A percentile compares a stretch with the other conserved stretches of the same genome.
phyloP scores from a whole-genome alignment of 495 filamentous ascomycete species.

The Penicillium tannophilum region DNA sequence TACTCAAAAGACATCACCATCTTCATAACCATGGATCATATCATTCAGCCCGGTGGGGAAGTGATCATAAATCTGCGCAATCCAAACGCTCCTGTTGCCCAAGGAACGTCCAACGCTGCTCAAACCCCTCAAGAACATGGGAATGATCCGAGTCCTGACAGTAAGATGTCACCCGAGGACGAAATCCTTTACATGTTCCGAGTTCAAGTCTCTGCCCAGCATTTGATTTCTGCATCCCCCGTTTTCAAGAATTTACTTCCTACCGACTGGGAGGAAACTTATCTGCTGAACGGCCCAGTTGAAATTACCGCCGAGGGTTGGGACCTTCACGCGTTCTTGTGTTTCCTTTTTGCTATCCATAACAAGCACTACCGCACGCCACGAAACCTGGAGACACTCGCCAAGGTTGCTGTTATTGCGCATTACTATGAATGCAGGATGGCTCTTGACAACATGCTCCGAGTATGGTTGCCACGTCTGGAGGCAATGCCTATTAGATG shows the following conservation, averaged over 20 bases:
- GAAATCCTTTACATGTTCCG: too few species aligned
- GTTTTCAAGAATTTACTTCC: constrained; percentile 42
- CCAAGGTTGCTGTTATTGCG: constrained; percentile 50
- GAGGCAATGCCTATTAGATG: constrained; percentile 19
- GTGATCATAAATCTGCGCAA: constrained; percentile 4
- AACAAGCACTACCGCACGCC: constrained; percentile 44
- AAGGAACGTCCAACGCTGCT: too few species aligned
- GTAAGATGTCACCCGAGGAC: too few species aligned
- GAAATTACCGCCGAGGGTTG: constrained; percentile 38
- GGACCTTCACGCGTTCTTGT: constrained; percentile 48
- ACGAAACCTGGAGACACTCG: constrained; percentile 42
- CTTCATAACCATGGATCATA: neutral
- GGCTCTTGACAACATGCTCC: constrained; percentile 39
- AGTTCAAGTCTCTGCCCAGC: constrained; percentile 53
- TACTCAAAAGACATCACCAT: too few species aligned
- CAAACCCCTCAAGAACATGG: too few species aligned
- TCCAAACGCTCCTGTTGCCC: constrained; percentile 1
- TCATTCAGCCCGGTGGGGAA: constrained; percentile 2
- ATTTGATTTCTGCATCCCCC: constrained; percentile 50
- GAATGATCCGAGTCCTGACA: too few species aligned
- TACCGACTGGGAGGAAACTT: constrained; percentile 38
- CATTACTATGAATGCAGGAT: constrained; percentile 54
- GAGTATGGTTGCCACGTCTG: constrained; percentile 43
- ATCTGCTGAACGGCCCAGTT: constrained; percentile 39
- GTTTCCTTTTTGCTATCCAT: constrained; percentile 57